These are phyloP conservation scores for Fusarium oligoseptatum DNA, from an alignment of 2,329 filamentous ascomycete species.

Conservation along the genomic window DNA sequence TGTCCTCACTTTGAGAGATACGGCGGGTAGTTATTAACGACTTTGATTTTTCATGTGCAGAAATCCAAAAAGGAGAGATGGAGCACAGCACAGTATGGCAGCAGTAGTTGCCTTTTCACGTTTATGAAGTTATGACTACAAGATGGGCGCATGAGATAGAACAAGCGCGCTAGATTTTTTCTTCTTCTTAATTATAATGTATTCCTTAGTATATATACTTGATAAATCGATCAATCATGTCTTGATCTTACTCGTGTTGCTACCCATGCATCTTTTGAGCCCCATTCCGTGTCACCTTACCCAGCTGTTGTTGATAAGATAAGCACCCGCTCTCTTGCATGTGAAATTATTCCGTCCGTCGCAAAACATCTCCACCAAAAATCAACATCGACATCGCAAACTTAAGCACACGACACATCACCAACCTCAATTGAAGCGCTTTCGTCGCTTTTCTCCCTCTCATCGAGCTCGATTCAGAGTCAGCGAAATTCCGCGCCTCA, in stretches of 20 bases:
- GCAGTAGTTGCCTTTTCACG: conserved; percentile 19
- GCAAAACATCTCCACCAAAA: conserved; percentile 28
- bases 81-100: conserved; percentile 8
- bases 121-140: conserved; percentile 40
- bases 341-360: conserved; percentile 42
- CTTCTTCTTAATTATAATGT: conserved; percentile 40
- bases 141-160: conserved; percentile 16
- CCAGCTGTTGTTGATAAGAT: conserved; percentile 38
- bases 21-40: conserved; percentile 46
- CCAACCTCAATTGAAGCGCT: not conserved
- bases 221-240: not conserved
- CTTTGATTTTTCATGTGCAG: not conserved
- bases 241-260: not conserved
- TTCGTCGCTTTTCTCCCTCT: no score
- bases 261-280: not conserved
- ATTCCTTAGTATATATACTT: conserved; percentile 23
- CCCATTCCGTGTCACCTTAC: not conserved
- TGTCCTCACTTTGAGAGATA: conserved; percentile 52
- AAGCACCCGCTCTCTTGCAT: conserved; percentile 35
- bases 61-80: not conserved
- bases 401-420: not conserved
- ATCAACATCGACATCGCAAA: conserved; percentile 30
- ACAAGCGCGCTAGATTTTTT: conserved; percentile 20
- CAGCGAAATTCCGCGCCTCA: no score
- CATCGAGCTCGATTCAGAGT: no score